Conservation (phyloP, 2,329 filamentous ascomycete genomes). For the Fusarium odoratissimum region DNA sequence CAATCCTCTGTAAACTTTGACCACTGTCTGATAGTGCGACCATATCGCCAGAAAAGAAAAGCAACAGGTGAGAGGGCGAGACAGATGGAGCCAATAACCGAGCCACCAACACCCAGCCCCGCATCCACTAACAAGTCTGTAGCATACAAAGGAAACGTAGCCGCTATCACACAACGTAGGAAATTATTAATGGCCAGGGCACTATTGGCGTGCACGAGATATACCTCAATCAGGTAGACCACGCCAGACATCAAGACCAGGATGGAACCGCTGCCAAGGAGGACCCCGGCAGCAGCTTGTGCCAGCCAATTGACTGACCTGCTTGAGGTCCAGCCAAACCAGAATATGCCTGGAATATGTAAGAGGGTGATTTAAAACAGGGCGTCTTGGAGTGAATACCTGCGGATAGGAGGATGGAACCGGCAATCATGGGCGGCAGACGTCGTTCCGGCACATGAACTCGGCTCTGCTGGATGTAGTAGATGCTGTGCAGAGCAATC, state of each 20-base stretch:
- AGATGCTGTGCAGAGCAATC: neutral
- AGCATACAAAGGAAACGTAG: neutral
- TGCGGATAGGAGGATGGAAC: neutral
- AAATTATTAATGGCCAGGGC: neutral
- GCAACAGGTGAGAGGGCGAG: neutral
- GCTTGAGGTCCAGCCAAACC: neutral
- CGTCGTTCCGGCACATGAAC: neutral
- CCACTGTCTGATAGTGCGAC: neutral
- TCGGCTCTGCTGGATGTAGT: neutral
- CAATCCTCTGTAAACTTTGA: neutral
- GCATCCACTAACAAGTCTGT: neutral
- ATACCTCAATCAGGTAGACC: neutral
- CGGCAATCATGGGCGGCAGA: neutral
- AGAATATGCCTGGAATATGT: neutral
- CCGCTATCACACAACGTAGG: neutral
- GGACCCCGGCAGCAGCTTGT: neutral
- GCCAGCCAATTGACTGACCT: neutral
- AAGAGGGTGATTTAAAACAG: fast-evolving
- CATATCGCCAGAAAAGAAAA: neutral
- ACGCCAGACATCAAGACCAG: neutral
- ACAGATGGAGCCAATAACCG: neutral
- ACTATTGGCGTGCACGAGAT: neutral
- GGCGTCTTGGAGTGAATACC: neutral
- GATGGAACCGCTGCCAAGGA: neutral
- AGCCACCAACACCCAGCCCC: neutral